A percentile compares a stretch with the other conserved stretches of the same genome.
phyloP scores from a whole-genome alignment of 2,329 filamentous ascomycete species.

The Aspergillus sp. region DNA sequence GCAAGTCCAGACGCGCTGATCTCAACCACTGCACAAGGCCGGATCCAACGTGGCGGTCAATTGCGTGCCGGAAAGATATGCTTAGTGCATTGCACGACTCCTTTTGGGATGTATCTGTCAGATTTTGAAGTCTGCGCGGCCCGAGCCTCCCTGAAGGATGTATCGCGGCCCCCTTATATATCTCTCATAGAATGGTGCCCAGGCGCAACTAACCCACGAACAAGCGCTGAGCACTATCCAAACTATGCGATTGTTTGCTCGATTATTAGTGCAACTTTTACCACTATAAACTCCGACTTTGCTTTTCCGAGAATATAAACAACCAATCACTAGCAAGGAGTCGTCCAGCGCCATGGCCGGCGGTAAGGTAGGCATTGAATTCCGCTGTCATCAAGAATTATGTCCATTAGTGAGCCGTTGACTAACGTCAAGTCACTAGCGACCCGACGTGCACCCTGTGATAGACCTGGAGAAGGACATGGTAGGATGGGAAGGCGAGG shows the following conservation, averaged over 20 bases:
- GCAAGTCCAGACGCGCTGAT: background rate
- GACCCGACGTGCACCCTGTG: background rate
- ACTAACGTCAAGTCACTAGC: background rate
- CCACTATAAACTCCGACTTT: background rate
- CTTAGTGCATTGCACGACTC: background rate
- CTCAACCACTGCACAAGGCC: background rate
- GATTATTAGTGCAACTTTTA: background rate
- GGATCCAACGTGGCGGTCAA: background rate
- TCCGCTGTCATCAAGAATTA: background rate
- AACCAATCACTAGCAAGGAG: background rate
- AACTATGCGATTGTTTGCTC: background rate
- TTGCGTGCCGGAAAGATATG: background rate
- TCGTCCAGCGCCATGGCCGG: background rate
- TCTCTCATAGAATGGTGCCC: background rate
- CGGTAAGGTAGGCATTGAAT: background rate
- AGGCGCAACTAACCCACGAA: background rate
- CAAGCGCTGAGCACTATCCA: background rate
- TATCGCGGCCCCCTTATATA: background rate
- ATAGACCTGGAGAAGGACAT: background rate
- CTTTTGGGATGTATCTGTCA: background rate
- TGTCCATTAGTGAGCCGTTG: no score
- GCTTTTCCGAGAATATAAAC: background rate
- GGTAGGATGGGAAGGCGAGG: constrained; percentile 3
- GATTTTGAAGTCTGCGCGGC: background rate
- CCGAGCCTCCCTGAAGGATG: background rate